Percentiles rank a stretch among this genome's conserved stretches.
These are phyloP conservation scores for Argentina anserina DNA, from an alignment of 306 rosid species.

Conservation along the genomic window DNA sequence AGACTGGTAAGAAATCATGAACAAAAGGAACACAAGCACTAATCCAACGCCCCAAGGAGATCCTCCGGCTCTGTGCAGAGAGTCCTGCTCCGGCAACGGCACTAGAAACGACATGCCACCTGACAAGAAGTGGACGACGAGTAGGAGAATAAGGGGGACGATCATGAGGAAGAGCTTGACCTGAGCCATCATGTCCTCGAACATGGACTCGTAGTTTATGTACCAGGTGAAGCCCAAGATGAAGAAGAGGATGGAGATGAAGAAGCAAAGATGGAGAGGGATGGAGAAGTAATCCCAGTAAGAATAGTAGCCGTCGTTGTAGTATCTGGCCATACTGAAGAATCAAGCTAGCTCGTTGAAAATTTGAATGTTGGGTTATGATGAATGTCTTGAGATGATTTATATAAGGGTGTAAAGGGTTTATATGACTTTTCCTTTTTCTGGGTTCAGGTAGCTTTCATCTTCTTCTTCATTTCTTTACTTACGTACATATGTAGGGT, in stretches of 20 bases:
- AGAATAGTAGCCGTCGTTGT: constrained; percentile 32
- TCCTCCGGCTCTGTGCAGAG: constrained; percentile 75
- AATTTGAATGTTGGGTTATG: background rate
- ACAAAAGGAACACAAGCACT: constrained; percentile 60
- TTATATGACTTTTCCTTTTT: constrained; percentile 1
- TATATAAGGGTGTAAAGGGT: constrained; percentile 19
- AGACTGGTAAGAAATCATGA: constrained; percentile 67
- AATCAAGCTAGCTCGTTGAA: background rate
- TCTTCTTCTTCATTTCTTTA: constrained; percentile 19
- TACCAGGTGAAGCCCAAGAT: constrained; percentile 66
- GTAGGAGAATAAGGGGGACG: constrained; percentile 51
- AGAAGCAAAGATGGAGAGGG: constrained; percentile 59
- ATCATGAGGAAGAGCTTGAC: constrained; percentile 53
- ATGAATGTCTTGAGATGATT: background rate
- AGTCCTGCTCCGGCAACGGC: constrained; percentile 55
- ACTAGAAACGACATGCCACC: constrained; percentile 29
- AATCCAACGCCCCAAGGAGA: constrained; percentile 84
- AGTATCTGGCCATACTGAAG: constrained; percentile 44
- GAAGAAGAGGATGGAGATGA: constrained; percentile 42
- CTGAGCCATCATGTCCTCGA: constrained; percentile 47
- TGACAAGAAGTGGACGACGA: constrained; percentile 54
- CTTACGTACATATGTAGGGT: constrained; percentile 9
- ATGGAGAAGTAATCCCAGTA: constrained; percentile 49
- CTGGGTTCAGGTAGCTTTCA: constrained; percentile 13
- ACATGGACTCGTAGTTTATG: constrained; percentile 55